Percentiles rank a stretch among this genome's conserved stretches.
Conservation (phyloP, 352 stramenopile genomes). For the Pythium oligandrum region DNA sequence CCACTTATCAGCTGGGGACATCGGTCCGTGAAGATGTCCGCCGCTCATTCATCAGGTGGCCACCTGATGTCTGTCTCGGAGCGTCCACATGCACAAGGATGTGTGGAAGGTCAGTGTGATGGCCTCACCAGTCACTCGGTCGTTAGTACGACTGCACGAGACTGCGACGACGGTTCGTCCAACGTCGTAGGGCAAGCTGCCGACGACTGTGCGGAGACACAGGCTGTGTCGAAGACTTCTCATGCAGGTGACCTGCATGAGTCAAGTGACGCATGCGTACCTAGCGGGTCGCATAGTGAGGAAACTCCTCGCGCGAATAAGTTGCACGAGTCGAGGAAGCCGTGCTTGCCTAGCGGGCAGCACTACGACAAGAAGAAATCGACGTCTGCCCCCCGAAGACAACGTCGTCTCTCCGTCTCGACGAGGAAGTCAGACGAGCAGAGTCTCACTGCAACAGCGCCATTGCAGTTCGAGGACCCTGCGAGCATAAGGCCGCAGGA, state of each 20-base stretch:
- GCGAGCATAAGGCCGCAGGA: conserved; percentile 5
- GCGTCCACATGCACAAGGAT: conserved; percentile 1
- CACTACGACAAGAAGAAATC: conserved; percentile 7
- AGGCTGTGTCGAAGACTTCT: conserved; percentile 4
- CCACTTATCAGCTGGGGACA: conserved; percentile 5
- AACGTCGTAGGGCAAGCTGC: conserved; percentile 1
- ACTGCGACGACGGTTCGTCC: background rate
- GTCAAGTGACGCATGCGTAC: conserved; percentile 5
- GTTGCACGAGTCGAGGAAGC: background rate
- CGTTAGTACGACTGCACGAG: conserved; percentile 8
- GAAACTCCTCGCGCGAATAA: conserved; percentile 1
- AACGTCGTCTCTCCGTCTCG: conserved; percentile 5
- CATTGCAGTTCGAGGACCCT: conserved; percentile 3
- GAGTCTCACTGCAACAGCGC: conserved; percentile 4
- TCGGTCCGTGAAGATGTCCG: conserved; percentile 4
- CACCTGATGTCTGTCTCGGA: conserved; percentile 6
- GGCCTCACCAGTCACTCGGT: conserved; percentile 3
- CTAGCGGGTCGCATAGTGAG: too few relatives aligned
- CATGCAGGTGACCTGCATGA: conserved; percentile 3
- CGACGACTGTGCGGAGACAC: conserved; percentile 4
- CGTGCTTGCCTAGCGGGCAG: conserved; percentile 3
- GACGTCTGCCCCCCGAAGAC: conserved; percentile 3
- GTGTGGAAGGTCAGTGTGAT: conserved; percentile 2
- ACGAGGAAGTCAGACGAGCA: conserved; percentile 1
- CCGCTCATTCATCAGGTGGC: conserved; percentile 7